Percentiles rank a stretch among this genome's conserved stretches.
Conservation (phyloP, 495 filamentous ascomycete genomes). For the Glarea lozoyensis region DNA sequence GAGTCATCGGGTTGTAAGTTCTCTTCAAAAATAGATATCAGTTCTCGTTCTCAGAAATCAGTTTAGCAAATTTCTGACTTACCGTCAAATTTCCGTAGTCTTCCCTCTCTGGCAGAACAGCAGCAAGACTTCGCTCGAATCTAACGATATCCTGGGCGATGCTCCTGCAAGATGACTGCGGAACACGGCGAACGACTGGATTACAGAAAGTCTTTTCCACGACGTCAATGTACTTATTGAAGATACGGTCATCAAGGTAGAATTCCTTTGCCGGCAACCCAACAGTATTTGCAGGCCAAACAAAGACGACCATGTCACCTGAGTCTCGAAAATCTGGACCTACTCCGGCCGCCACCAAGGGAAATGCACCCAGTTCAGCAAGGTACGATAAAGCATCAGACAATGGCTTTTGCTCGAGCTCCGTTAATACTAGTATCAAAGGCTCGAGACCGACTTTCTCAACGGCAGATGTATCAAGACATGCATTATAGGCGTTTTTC, state of each 20-base stretch:
- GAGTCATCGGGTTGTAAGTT: conserved; percentile 47
- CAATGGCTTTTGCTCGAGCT: conserved; percentile 41
- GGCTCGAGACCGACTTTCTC: conserved; percentile 45
- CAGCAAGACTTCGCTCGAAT: conserved; percentile 53
- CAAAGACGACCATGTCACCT: conserved; percentile 48
- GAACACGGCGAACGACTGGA: conserved; percentile 21
- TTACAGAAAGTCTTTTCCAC: conserved; percentile 34
- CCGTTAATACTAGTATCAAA: conserved; percentile 37
- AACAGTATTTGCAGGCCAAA: conserved; percentile 42
- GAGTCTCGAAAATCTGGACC: conserved; percentile 57
- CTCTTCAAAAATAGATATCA: too few relatives aligned
- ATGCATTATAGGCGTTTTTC: conserved; percentile 53
- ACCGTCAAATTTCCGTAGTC: conserved; percentile 50
- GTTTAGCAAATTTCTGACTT: too few relatives aligned
- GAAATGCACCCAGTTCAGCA: conserved; percentile 40
- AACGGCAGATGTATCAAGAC: conserved; percentile 49
- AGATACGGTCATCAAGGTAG: conserved; percentile 46
- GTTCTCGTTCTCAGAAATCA: too few relatives aligned
- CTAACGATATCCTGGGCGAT: conserved; percentile 35
- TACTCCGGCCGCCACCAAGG: conserved; percentile 37
- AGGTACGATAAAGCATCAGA: conserved; percentile 39
- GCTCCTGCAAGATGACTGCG: conserved; percentile 10
- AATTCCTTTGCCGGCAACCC: conserved; percentile 57
- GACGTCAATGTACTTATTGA: conserved; percentile 48
- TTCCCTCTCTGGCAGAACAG: conserved; percentile 47